phyloP scores from a whole-genome alignment of 495 filamentous ascomycete genomes.

The Neurospora sp. region DNA sequence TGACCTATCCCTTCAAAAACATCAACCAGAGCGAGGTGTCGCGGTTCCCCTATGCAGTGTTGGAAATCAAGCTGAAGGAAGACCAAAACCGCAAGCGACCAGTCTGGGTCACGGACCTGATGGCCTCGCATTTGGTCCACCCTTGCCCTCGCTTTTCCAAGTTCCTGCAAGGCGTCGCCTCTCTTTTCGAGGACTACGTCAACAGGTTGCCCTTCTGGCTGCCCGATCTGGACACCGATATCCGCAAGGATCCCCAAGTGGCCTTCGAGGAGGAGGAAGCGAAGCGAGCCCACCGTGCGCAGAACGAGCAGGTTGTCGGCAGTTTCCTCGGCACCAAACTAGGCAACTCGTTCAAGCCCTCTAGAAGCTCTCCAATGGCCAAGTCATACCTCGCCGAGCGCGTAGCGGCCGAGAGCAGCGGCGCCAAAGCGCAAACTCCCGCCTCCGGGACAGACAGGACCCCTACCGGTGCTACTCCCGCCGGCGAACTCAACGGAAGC shows the following conservation, averaged over 20 bases:
- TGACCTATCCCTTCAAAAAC: conserved; percentile 75
- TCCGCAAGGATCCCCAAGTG: conserved; percentile 79
- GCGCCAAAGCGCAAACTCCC: conserved; percentile 9
- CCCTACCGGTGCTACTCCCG: conserved; percentile 21
- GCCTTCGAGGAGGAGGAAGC: conserved; percentile 91
- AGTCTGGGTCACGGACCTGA: conserved; percentile 85
- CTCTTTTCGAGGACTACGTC: conserved; percentile 89
- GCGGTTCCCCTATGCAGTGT: conserved; percentile 80
- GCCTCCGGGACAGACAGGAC: conserved; percentile 8
- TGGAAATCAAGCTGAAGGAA: conserved; percentile 87
- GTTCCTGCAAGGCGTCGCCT: conserved; percentile 86
- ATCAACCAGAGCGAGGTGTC: conserved; percentile 86
- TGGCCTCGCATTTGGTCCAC: conserved; percentile 85
- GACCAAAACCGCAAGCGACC: conserved; percentile 51
- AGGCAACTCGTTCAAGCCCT: conserved; percentile 40
- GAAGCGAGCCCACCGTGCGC: conserved; percentile 61
- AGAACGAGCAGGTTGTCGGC: conserved; percentile 82
- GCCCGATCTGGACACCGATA: conserved; percentile 78
- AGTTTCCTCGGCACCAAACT: conserved; percentile 53
- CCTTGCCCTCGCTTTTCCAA: conserved; percentile 87
- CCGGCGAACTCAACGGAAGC: conserved; percentile 4
- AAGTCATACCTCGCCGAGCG: conserved; percentile 44
- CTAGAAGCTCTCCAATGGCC: conserved; percentile 51
- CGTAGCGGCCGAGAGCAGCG: conserved; percentile 26
- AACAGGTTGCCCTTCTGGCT: conserved; percentile 97